Conservation (phyloP, 2,329 filamentous ascomycete genomes). For the Curvularia sp. region DNA sequence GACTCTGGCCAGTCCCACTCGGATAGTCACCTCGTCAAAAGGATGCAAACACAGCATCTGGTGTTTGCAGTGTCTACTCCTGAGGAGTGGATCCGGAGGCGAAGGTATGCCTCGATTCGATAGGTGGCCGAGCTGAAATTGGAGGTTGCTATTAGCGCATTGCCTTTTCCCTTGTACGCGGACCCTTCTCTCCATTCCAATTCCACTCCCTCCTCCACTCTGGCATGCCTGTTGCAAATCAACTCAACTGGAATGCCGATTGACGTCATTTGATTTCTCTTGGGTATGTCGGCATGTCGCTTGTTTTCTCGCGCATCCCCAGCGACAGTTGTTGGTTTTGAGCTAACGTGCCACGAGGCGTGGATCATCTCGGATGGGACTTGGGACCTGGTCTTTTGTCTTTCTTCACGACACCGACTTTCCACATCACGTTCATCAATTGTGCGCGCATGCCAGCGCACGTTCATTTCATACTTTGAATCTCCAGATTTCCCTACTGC, state of each 20-base stretch:
- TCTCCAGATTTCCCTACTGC: constrained; percentile 14
- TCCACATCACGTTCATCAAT: constrained; percentile 26
- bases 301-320: constrained; percentile 14
- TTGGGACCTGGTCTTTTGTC: constrained; percentile 42
- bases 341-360: constrained; percentile 46
- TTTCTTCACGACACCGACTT: constrained; percentile 40
- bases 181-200: constrained; percentile 37
- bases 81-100: constrained; percentile 25
- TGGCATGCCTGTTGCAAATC: constrained; percentile 32
- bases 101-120: constrained; percentile 37
- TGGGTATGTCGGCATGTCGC: constrained; percentile 25
- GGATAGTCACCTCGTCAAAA: not conserved
- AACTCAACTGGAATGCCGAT: constrained; percentile 14
- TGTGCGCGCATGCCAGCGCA: constrained; percentile 32
- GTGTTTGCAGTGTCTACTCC: constrained; percentile 3
- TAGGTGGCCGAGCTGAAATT: constrained; percentile 50
- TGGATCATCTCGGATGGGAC: constrained; percentile 42
- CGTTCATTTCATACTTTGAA: constrained; percentile 19
- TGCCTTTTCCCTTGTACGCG: constrained; percentile 35
- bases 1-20: not conserved
- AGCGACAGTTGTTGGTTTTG: constrained; percentile 20
- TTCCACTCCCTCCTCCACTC: constrained; percentile 21
- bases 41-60: not conserved
- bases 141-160: constrained; percentile 41
- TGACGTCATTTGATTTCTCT: constrained; percentile 20